Evolutionary conservation across 2,329 filamentous ascomycete species (phyloP).

Genomic region (Fusarium armeniacum): DNA sequence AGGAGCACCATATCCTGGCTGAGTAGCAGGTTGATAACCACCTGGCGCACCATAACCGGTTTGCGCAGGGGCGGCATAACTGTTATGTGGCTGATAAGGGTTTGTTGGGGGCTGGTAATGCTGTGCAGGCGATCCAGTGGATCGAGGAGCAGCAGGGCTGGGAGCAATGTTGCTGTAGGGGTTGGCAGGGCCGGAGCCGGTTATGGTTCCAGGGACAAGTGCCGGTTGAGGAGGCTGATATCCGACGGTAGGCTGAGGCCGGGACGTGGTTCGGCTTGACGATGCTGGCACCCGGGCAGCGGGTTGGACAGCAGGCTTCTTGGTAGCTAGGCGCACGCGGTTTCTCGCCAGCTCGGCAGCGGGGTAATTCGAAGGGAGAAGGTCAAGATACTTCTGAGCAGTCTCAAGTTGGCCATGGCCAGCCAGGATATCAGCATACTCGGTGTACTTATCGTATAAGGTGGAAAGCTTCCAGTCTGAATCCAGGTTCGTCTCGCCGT

Average conservation of each 20-base stretch:
- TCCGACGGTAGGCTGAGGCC: conserved; percentile 58
- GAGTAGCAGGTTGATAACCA: conserved; percentile 67
- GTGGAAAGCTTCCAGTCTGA: conserved; percentile 90
- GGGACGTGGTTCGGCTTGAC: conserved; percentile 55
- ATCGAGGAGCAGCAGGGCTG: conserved; percentile 42
- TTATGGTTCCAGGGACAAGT: conserved; percentile 41
- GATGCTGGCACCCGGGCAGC: conserved; percentile 48
- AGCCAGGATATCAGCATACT: conserved; percentile 96
- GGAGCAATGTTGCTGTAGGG: conserved; percentile 61
- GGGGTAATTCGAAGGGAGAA: conserved; percentile 86
- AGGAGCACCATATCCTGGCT: conserved; percentile 57
- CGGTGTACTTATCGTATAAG: conserved; percentile 94
- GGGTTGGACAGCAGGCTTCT: conserved; percentile 57
- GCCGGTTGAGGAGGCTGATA: conserved; percentile 65
- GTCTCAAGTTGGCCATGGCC: conserved; percentile 87
- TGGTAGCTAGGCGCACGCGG: conserved; percentile 86
- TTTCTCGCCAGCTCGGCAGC: conserved; percentile 89
- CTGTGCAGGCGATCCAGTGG: conserved; percentile 48
- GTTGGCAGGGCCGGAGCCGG: conserved; percentile 49
- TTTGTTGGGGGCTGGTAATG: conserved; percentile 58
- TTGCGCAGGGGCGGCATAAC: conserved; percentile 48
- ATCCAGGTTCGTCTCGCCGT: conserved; percentile 77
- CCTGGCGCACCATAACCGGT: conserved; percentile 56
- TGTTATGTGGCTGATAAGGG: conserved; percentile 53
- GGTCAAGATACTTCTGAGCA: conserved; percentile 91